Evolutionary conservation across 2,329 filamentous ascomycete species (phyloP).

Genomic region (Aspergillus ruber): DNA sequence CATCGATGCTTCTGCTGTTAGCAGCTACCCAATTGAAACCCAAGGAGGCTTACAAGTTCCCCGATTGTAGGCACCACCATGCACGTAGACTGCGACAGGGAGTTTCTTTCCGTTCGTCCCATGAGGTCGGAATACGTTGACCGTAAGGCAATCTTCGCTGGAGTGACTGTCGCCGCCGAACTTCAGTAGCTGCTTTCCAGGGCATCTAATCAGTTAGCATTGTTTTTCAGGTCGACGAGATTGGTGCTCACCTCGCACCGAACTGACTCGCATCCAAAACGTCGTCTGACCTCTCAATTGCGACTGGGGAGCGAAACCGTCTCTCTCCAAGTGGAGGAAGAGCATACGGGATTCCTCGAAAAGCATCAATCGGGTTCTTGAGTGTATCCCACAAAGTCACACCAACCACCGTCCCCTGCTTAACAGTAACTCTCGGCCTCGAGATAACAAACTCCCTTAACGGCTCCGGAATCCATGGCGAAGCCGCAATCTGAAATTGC

Average conservation of each 20-base stretch:
- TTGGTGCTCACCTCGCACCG: conserved; percentile 15
- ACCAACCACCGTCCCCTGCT: conserved; percentile 27
- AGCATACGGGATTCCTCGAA: conserved; percentile 47
- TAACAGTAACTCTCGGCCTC: background rate
- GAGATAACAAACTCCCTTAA: background rate
- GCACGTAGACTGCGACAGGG: conserved; percentile 37
- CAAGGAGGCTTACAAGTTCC: background rate
- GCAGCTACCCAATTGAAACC: background rate
- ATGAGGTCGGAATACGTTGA: conserved; percentile 35
- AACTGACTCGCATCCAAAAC: conserved; percentile 32
- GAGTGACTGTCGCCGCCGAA: conserved; percentile 44
- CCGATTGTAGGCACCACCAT: conserved; percentile 35
- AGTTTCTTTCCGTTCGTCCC: conserved; percentile 16
- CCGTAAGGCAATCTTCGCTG: conserved; percentile 41
- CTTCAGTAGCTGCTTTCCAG: conserved; percentile 43
- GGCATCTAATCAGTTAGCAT: conserved; percentile 4
- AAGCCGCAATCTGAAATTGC: background rate
- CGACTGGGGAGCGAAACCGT: conserved; percentile 39
- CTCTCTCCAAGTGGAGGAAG: conserved; percentile 42
- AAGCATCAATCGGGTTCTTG: conserved; percentile 29
- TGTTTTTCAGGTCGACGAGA: background rate
- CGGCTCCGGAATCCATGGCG: background rate
- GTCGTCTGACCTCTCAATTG: conserved; percentile 14
- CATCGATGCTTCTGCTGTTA: conserved; percentile 16
- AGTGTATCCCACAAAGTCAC: conserved; percentile 17